phyloP scores from a whole-genome alignment of 805 yeast genomes.

The Schwanniomyces vanrijiae region DNA sequence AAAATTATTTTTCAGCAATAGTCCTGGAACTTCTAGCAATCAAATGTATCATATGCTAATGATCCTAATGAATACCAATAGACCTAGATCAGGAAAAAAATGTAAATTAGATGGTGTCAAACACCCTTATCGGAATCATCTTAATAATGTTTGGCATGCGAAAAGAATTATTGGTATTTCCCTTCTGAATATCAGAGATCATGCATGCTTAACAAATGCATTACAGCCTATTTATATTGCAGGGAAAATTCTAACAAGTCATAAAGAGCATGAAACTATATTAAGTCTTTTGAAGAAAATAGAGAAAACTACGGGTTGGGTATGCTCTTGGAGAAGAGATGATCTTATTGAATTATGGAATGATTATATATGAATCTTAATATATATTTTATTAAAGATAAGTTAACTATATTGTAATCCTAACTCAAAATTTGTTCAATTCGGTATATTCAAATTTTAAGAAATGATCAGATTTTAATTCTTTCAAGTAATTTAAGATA shows the following conservation, averaged over 20 bases:
- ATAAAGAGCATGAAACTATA: slow-evolving; percentile 18
- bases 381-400: not conserved
- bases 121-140: slow-evolving; percentile 1
- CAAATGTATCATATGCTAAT: slow-evolving; percentile 5
- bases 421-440: slow-evolving; percentile 12
- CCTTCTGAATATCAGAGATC: slow-evolving; percentile 11
- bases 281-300: slow-evolving; percentile 19
- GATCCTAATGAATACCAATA: slow-evolving; percentile 2
- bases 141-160: slow-evolving; percentile 4
- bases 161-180: slow-evolving; percentile 4
- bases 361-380: slow-evolving; percentile 4
- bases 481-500: slow-evolving; percentile 15
- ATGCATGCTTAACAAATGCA: slow-evolving; percentile 20
- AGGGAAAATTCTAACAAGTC: slow-evolving; percentile 18
- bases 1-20: slow-evolving; percentile 1
- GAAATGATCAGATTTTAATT: slow-evolving; percentile 10
- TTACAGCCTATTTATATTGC: slow-evolving; percentile 25
- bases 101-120: not conserved
- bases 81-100: slow-evolving; percentile 4
- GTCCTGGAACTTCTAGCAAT: slow-evolving; percentile 2
- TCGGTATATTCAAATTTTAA: slow-evolving; percentile 28
- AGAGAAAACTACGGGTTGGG: slow-evolving; percentile 24
- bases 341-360: slow-evolving; percentile 24
- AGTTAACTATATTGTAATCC: not conserved
- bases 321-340: slow-evolving; percentile 19